These are phyloP conservation scores for Fusarium luffae DNA, from an alignment of 2,329 filamentous ascomycete species.

Conservation along the genomic window DNA sequence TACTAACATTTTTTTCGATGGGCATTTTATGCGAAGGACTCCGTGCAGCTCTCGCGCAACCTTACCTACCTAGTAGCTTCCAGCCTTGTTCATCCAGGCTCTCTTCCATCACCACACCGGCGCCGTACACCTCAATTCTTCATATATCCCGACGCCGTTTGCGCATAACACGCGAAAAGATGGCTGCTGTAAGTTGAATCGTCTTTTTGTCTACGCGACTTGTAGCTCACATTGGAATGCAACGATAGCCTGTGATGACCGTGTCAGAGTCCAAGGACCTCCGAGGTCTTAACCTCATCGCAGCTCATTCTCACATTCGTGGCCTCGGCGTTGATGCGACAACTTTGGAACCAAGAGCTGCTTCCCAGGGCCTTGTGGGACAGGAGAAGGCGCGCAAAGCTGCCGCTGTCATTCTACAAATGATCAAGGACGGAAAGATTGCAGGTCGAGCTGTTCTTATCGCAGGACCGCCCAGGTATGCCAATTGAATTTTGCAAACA, in stretches of 20 bases:
- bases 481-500: background rate
- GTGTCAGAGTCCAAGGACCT: conserved; percentile 96
- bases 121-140: conserved; percentile 29
- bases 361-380: conserved; percentile 93
- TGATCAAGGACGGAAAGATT: conserved; percentile 99
- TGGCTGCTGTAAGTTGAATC: conserved; percentile 64
- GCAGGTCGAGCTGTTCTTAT: conserved; percentile 94
- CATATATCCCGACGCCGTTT: conserved; percentile 18
- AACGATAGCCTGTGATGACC: conserved; percentile 70
- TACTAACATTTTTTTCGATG: conserved; percentile 15
- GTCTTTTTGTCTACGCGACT: conserved; percentile 8
- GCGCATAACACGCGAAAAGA: conserved; percentile 51
- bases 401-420: conserved; percentile 94
- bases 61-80: conserved; percentile 23
- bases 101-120: conserved; percentile 10
- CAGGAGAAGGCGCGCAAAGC: conserved; percentile 97
- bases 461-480: conserved; percentile 86
- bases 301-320: conserved; percentile 97
- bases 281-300: conserved; percentile 95
- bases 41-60: conserved; percentile 32
- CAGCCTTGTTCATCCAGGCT: conserved; percentile 20
- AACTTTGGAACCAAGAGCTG: conserved; percentile 84
- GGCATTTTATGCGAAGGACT: conserved; percentile 17
- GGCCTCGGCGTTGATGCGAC: conserved; percentile 93
- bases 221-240: conserved; percentile 38